A percentile compares a stretch with the other conserved stretches of the same genome.
These are phyloP conservation scores for Colletotrichum sp. DNA, from an alignment of 2,329 filamentous ascomycete species.

Conservation along the genomic window DNA sequence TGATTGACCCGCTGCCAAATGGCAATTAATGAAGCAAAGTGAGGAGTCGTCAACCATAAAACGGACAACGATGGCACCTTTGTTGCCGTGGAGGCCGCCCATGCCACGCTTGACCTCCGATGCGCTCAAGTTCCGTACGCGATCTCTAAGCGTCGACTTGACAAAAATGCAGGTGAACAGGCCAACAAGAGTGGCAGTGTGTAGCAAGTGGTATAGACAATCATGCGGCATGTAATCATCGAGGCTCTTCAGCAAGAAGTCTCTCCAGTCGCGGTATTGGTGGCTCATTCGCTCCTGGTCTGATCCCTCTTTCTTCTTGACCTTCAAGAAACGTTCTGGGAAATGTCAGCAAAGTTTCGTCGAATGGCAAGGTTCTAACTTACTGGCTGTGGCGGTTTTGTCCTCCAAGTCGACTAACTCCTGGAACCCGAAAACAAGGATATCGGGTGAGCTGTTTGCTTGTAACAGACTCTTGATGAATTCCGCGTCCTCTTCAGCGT, in stretches of 20 bases:
- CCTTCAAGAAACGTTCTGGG: constrained; percentile 82
- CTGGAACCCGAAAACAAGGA: constrained; percentile 95
- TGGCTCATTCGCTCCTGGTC: constrained; percentile 94
- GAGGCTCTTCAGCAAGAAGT: constrained; percentile 81
- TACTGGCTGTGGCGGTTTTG: constrained; percentile 94
- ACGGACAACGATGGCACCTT: constrained; percentile 90
- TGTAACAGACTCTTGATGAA: constrained; percentile 85
- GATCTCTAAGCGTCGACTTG: constrained; percentile 75
- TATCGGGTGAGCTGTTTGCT: constrained; percentile 80
- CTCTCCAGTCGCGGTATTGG: constrained; percentile 95
- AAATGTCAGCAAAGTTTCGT: background rate
- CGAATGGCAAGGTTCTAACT: constrained; percentile 29
- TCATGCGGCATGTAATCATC: constrained; percentile 82
- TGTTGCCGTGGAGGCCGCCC: constrained; percentile 95
- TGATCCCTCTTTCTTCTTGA: constrained; percentile 82
- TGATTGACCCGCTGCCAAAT: constrained; percentile 91
- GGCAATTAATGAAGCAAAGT: constrained; percentile 95
- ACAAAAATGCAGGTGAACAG: constrained; percentile 97
- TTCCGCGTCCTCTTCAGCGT: constrained; percentile 69
- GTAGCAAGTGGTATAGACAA: constrained; percentile 82
- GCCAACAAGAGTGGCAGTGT: constrained; percentile 89
- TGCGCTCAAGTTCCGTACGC: constrained; percentile 78
- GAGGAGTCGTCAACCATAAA: constrained; percentile 94
- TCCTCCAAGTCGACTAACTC: constrained; percentile 98
- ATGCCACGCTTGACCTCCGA: constrained; percentile 95